phyloP scores from a whole-genome alignment of 768 basidiomycete species.

The Glaciozyma martinii region DNA sequence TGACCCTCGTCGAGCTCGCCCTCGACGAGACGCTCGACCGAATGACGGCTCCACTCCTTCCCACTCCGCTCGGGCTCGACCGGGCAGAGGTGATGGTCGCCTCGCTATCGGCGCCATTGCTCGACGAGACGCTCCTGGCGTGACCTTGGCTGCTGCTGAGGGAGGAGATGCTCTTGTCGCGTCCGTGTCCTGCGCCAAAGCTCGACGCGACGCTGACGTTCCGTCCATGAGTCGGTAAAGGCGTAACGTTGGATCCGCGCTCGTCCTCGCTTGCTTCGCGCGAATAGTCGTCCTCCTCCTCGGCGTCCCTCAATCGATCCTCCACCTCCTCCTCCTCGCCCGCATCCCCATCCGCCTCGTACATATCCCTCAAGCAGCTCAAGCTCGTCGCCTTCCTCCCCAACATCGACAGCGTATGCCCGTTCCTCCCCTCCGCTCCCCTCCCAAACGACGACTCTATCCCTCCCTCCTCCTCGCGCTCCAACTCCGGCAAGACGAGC shows the following conservation, averaged over 20 bases:
- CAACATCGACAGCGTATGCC: conserved; percentile 40
- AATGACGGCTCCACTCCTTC: background rate
- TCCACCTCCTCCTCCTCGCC: conserved; percentile 30
- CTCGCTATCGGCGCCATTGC: background rate
- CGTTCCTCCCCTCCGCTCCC: conserved; percentile 21
- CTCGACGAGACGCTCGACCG: background rate
- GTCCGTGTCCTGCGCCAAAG: background rate
- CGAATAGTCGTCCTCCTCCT: background rate
- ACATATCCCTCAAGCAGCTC: conserved; percentile 34
- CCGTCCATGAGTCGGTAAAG: background rate
- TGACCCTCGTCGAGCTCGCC: background rate
- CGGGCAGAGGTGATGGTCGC: too few species aligned
- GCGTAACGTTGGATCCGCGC: background rate
- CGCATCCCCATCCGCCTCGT: conserved; percentile 25
- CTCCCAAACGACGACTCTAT: background rate
- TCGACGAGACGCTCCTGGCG: conserved; percentile 13
- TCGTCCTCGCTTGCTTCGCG: background rate
- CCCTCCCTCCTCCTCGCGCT: background rate
- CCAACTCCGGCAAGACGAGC: background rate
- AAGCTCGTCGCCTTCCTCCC: conserved; percentile 40
- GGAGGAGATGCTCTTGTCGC: conserved; percentile 11
- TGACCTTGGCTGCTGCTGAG: background rate
- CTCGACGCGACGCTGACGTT: background rate
- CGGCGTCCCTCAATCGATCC: conserved; percentile 1
- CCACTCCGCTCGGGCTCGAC: conserved; percentile 9